Conservation (phyloP, 2,329 filamentous ascomycete species). For the Aureobasidium sp. region DNA sequence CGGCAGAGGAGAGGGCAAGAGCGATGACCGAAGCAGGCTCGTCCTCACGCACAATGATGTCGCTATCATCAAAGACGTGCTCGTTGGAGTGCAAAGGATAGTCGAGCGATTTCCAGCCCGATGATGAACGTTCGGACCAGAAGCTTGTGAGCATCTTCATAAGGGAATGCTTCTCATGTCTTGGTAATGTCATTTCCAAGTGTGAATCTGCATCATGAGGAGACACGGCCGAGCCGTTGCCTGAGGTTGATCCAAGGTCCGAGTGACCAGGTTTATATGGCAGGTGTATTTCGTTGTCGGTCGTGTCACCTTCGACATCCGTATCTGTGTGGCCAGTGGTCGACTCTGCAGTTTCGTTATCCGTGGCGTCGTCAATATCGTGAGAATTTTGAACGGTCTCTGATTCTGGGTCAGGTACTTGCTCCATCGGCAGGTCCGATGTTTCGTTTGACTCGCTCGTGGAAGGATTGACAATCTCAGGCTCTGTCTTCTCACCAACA, state of each 20-base stretch:
- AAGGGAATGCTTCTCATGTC: constrained; percentile 84
- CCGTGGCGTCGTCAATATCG: constrained; percentile 19
- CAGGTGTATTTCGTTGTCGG: constrained; percentile 60
- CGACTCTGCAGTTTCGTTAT: constrained; percentile 18
- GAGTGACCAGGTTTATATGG: constrained; percentile 48
- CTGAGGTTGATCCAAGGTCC: constrained; percentile 20
- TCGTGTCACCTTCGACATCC: constrained; percentile 43
- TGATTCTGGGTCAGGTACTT: constrained; percentile 1
- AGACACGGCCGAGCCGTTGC: constrained; percentile 46
- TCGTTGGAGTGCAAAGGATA: constrained; percentile 77
- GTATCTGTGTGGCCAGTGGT: constrained; percentile 36
- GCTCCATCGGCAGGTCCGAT: constrained; percentile 4
- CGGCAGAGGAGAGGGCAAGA: constrained; percentile 77
- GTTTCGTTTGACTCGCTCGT: not conserved
- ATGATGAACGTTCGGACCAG: constrained; percentile 95
- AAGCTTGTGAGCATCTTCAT: constrained; percentile 97
- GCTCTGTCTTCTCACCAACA: constrained; percentile 39
- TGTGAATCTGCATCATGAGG: constrained; percentile 47
- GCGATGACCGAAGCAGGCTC: constrained; percentile 95
- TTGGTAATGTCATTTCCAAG: constrained; percentile 67
- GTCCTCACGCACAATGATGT: constrained; percentile 95
- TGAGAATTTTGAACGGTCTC: constrained; percentile 2
- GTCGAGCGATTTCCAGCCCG: constrained; percentile 84
- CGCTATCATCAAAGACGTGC: constrained; percentile 93
- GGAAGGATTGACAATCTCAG: not conserved